Conservation (phyloP, 495 filamentous ascomycete genomes). For the Podospora pseudopauciseta region DNA sequence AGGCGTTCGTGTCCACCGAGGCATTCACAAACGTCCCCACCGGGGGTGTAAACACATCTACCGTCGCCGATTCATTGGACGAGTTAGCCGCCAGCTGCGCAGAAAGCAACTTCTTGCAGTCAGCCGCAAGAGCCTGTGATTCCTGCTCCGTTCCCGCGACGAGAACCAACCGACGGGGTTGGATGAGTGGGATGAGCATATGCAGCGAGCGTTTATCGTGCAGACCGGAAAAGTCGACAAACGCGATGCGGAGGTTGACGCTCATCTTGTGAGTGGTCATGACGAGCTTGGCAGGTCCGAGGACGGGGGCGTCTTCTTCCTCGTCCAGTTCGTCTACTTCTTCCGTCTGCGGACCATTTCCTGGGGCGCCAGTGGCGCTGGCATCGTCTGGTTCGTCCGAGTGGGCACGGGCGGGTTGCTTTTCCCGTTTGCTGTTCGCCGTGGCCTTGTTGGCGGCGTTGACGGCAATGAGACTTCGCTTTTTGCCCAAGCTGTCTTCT, state of each 20-base stretch:
- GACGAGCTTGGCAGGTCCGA: slow-evolving; percentile 72
- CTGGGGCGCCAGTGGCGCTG: slow-evolving; percentile 25
- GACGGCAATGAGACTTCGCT: slow-evolving; percentile 85
- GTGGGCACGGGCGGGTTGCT: slow-evolving; percentile 33
- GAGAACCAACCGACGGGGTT: slow-evolving; percentile 88
- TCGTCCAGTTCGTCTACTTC: slow-evolving; percentile 50
- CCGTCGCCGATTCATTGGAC: slow-evolving; percentile 30
- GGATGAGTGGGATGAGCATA: slow-evolving; percentile 92
- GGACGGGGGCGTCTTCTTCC: slow-evolving; percentile 55
- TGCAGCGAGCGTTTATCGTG: slow-evolving; percentile 89
- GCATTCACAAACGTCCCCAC: slow-evolving; percentile 73
- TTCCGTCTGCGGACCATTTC: slow-evolving; percentile 41
- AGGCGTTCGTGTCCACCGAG: slow-evolving; percentile 96
- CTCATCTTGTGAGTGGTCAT: slow-evolving; percentile 56
- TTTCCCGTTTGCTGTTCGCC: slow-evolving; percentile 38
- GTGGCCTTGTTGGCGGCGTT: slow-evolving; percentile 40
- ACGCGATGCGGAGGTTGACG: slow-evolving; percentile 71
- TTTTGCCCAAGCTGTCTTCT: slow-evolving; percentile 77
- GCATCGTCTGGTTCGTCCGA: slow-evolving; percentile 42
- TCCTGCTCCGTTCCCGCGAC: slow-evolving; percentile 75
- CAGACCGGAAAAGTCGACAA: slow-evolving; percentile 86
- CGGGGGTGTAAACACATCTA: slow-evolving; percentile 74
- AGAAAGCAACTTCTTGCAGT: slow-evolving; percentile 74
- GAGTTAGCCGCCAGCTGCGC: slow-evolving; percentile 42
- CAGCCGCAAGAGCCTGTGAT: slow-evolving; percentile 68